These are phyloP conservation scores for Aspergillus persii DNA, from an alignment of 2,329 filamentous ascomycete species.

Conservation along the genomic window DNA sequence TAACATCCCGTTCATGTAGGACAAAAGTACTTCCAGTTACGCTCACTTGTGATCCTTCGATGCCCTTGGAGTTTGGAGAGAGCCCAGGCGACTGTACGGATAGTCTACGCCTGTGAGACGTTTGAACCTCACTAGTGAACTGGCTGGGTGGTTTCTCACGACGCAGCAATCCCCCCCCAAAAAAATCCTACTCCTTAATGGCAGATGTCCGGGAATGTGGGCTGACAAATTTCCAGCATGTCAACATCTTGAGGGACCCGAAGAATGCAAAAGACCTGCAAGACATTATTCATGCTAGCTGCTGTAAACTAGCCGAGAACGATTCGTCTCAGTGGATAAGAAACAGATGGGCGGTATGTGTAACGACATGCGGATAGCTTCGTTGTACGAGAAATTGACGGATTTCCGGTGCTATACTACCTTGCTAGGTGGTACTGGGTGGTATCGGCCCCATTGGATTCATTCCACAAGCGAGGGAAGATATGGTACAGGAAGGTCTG, in stretches of 20 bases:
- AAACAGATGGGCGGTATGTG: neutral
- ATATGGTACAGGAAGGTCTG: neutral
- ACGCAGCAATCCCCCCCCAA: no score
- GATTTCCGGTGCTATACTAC: neutral
- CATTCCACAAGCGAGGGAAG: neutral
- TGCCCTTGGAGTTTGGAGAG: neutral
- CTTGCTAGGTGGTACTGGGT: neutral
- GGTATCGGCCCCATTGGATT: neutral
- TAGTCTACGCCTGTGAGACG: no score
- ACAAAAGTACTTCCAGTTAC: neutral
- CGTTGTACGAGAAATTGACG: neutral
- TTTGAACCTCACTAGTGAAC: no score
- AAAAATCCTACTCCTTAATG: no score
- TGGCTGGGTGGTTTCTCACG: no score
- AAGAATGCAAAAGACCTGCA: neutral
- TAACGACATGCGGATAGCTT: neutral
- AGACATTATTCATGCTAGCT: neutral
- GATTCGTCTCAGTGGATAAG: neutral
- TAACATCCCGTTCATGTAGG: neutral
- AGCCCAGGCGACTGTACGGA: neutral
- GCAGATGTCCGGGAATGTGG: neutral
- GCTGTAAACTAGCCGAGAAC: neutral
- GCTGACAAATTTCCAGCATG: neutral
- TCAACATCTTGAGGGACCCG: neutral
- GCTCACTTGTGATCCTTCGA: neutral